Base-by-base conservation (phyloP, 306 rosid species). In the Quercus ilex region DNA sequence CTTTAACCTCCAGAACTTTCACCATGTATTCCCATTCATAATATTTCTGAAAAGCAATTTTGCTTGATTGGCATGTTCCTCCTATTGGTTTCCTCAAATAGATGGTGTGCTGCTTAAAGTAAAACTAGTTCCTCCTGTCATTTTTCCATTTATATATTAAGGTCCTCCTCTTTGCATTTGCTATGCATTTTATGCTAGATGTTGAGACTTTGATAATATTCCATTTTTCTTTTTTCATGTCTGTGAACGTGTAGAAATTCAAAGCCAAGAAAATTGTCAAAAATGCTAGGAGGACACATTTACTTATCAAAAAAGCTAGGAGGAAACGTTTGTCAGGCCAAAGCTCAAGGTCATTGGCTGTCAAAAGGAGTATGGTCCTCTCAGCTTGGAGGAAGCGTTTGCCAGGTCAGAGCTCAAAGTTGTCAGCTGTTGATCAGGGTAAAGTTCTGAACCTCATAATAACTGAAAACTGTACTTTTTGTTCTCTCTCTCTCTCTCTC, bases 391-490 rank as follows among this genome's bases (percentile, higher is more conserved):
- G 63, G 35, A 55, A 19, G 4, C 3, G 19, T 52, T 75, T 55
- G 18, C 14, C 14, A 4, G 58, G 73, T 55, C 74, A 73, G 64
- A 73, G 67, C 63, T 73, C 78, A 11, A 62, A 74, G 74, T 25
- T 59, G 28, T 1, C 38, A 18, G 41, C 58, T 33, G 26, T 55
- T 64, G 19, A 51, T n/a, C 77, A 1, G 15, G 68, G 83, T 73
- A 63, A 49, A 72, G 0, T 31, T 79, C 73, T 60, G 15, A 60
- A 79, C 77, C 62, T 71, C 12, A 20, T 10, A 23, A 12, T 20
- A 1, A 23, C 21, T 1, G 52, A 71, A 71, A 26, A 14, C 4
- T 43, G n/a, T 30, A 0, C 12, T 41, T 21, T 52, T 28, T 20
- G 23, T 14, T 74, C 68, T 18, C 3, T 73, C 21, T 52, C 19